Percentiles rank a stretch among this genome's conserved stretches.
phyloP scores from a whole-genome alignment of 352 stramenopile species.

The Globisporangium lucens region DNA sequence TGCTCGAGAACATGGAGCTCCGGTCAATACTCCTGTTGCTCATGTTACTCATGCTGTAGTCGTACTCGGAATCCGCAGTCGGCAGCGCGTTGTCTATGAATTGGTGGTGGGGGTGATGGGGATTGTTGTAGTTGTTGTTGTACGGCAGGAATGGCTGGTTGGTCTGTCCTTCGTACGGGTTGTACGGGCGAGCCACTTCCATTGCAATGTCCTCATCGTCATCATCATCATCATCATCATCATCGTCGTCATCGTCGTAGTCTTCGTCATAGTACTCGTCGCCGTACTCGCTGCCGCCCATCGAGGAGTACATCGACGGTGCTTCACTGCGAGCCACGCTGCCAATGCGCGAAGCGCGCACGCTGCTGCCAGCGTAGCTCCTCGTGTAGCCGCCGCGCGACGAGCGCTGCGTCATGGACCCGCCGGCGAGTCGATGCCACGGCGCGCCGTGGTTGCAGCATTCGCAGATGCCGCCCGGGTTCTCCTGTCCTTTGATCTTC shows the following conservation, averaged over 20 bases:
- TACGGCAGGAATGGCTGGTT: background rate
- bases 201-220: slow-evolving; percentile 77
- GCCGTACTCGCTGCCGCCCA: slow-evolving; percentile 33
- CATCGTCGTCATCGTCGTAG: slow-evolving; percentile 30
- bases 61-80: background rate
- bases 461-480: slow-evolving; percentile 59
- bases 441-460: slow-evolving; percentile 64
- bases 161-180: slow-evolving; percentile 11
- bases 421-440: slow-evolving; percentile 65
- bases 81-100: slow-evolving; percentile 3
- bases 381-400: slow-evolving; percentile 10
- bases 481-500: slow-evolving; percentile 37
- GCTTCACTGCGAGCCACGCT: slow-evolving; percentile 26
- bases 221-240: slow-evolving; percentile 47
- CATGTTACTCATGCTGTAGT: slow-evolving; percentile 1
- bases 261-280: slow-evolving; percentile 23
- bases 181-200: slow-evolving; percentile 61
- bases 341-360: slow-evolving; percentile 25
- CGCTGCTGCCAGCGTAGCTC: slow-evolving; percentile 13
- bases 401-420: slow-evolving; percentile 29
- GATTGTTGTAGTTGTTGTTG: background rate
- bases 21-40: slow-evolving; percentile 20
- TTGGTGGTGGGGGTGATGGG: slow-evolving; percentile 1
- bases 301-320: slow-evolving; percentile 5
- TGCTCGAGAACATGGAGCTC: slow-evolving; percentile 47